Conservation (phyloP, 345 rosid species). For the Hibiscus trionum region DNA sequence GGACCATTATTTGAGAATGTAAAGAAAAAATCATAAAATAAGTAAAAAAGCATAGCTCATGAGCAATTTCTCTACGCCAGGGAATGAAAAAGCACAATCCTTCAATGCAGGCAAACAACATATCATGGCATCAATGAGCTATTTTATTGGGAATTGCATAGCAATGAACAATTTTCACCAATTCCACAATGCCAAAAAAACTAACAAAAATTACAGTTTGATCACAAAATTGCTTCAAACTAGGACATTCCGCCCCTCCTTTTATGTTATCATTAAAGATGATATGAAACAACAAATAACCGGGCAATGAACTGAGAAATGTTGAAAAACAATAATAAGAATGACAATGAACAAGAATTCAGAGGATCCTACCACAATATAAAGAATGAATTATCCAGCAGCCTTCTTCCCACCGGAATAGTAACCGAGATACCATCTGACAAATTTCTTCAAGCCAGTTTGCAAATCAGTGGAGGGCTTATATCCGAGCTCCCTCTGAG, state of each 20-base stretch:
- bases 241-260: conserved; percentile 19
- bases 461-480: conserved; percentile 85
- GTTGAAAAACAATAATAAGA: conserved; percentile 39
- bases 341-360: conserved; percentile 34
- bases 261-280: neutral
- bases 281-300: conserved; percentile 21
- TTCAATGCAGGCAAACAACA: neutral
- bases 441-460: conserved; percentile 84
- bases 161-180: conserved; percentile 38
- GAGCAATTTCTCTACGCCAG: neutral
- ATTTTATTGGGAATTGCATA: conserved; percentile 34
- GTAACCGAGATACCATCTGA: conserved; percentile 78
- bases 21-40: too few relatives aligned
- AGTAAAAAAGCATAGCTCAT: neutral
- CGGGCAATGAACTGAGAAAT: conserved; percentile 25
- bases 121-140: conserved; percentile 10
- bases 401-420: conserved; percentile 50
- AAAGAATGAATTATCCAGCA: conserved; percentile 35
- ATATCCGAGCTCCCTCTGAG: conserved; percentile 70
- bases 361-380: conserved; percentile 24
- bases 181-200: conserved; percentile 32
- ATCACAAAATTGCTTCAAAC: conserved; percentile 25
- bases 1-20: too few relatives aligned
- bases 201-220: conserved; percentile 36
- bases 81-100: neutral